phyloP scores from a whole-genome alignment of 345 rosid species.

The Noccaea bulbosa region DNA sequence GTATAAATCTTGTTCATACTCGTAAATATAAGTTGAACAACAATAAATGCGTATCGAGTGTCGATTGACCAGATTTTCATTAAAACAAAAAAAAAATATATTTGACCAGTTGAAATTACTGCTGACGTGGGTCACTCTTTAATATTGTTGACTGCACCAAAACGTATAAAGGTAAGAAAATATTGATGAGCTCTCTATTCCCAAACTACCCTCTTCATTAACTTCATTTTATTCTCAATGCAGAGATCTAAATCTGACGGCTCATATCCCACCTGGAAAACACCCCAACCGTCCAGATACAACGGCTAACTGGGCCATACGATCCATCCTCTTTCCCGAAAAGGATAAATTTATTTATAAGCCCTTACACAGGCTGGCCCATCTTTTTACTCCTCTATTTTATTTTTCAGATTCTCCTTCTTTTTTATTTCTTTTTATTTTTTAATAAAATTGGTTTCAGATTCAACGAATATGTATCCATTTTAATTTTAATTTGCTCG shows the following conservation, averaged over 20 bases:
- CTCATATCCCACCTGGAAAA: not conserved
- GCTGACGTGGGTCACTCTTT: not conserved
- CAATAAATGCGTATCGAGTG: not conserved
- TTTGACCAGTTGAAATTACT: slow-evolving; percentile 4
- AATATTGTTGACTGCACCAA: slow-evolving; percentile 30
- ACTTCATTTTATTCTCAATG: not conserved
- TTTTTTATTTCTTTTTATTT: not conserved
- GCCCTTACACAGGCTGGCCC: slow-evolving; percentile 5
- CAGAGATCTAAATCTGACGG: slow-evolving; percentile 40
- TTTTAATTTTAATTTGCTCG: no score
- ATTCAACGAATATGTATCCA: not conserved
- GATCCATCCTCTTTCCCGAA: not conserved
- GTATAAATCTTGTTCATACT: no score
- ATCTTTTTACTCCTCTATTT: not conserved
- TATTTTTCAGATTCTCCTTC: not conserved
- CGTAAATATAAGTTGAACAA: no score
- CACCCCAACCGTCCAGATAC: slow-evolving; percentile 44
- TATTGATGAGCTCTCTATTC: not conserved
- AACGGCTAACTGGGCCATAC: slow-evolving; percentile 5
- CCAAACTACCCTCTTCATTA: slow-evolving; percentile 23
- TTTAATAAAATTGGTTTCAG: not conserved
- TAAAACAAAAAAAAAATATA: not conserved
- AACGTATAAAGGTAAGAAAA: not conserved
- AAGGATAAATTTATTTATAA: not conserved
- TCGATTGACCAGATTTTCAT: not conserved